Base-by-base conservation (phyloP, 257 asterid species). In the Solanum gandarillasii region DNA sequence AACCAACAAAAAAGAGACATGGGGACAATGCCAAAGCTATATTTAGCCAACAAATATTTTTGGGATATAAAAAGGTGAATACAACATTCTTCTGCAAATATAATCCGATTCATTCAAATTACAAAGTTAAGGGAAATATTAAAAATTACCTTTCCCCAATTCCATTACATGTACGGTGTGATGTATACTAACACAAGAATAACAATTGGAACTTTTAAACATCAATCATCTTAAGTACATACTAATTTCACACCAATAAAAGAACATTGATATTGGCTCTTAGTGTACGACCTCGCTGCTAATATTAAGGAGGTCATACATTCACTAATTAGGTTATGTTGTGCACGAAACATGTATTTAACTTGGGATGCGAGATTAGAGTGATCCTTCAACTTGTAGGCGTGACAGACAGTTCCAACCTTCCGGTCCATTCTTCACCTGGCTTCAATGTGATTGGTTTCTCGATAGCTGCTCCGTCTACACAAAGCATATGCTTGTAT, bases 391-490 rank as follows among this genome's bases (percentile, higher is more conserved):
- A 91, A 39, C 91, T 91, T 58, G 97, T 92, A 31, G 96, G 90
- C 84, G 83, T 76, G 3, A 92, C 91, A 20, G 94, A 94, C 16
- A 96, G 86, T 89, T 95, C 93, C 74, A 95, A 88, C 83, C 91
- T 84, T 41, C 98, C 98, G 0, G 94, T 96, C 99, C 99, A 96
- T 83, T 96, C 96, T 76, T 93, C 98, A 34, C 96, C 98, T 1
- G 97, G 98, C 90, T 92, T 95, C 89, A 95, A 89, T 29, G 93
- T 85, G 31, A 96, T 88, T 25, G 94, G 98, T 89, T 93, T 96
- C 92, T 93, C 98, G 3, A 96, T 91, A 4, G 92, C 95, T 79
- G 98, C 96, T 62, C 96, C 98, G 70, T 96, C 95, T 1, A 94
- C 98, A 85, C 98, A 95, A 3, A 96, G 89, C 98, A 95, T 95